Evolutionary conservation across 257 asterid genomes (phyloP).

Genomic region (Knoxia roxburghii): DNA sequence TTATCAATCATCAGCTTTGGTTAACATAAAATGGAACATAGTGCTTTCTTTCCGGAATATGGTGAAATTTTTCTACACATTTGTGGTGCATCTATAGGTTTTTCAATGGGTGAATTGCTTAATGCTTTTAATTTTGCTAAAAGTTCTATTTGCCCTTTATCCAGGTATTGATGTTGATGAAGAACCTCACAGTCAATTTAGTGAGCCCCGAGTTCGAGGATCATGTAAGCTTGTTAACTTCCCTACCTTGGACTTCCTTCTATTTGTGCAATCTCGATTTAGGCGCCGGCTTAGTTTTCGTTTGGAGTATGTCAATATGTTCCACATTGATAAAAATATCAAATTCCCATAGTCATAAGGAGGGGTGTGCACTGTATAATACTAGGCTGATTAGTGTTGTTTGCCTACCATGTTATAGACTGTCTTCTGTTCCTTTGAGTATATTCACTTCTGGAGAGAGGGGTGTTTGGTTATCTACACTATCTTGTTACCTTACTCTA

Average conservation of each 20-base stretch:
- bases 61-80: not conserved
- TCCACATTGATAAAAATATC: not conserved
- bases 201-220: slow-evolving; percentile 74
- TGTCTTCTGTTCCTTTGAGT: not conserved
- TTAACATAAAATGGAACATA: not conserved
- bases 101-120: not conserved
- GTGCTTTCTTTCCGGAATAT: not conserved
- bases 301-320: not conserved
- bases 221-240: slow-evolving; percentile 45
- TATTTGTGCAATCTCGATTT: not conserved
- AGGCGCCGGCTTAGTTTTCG: not conserved
- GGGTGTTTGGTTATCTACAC: no score
- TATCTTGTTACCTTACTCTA: no score
- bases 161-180: slow-evolving; percentile 77
- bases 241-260: not conserved
- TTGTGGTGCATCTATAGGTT: not conserved
- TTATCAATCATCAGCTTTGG: not conserved
- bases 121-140: not conserved
- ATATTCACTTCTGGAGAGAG: no score
- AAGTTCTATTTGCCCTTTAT: slow-evolving; percentile 3
- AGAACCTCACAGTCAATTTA: slow-evolving; percentile 67
- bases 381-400: not conserved
- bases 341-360: not conserved
- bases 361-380: not conserved
- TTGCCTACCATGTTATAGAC: not conserved